Percentiles rank a stretch among this genome's conserved stretches.
Evolutionary conservation across 1,284 basidiomycete genomes (phyloP).

Genomic region (Ganoderma leucocontextum): DNA sequence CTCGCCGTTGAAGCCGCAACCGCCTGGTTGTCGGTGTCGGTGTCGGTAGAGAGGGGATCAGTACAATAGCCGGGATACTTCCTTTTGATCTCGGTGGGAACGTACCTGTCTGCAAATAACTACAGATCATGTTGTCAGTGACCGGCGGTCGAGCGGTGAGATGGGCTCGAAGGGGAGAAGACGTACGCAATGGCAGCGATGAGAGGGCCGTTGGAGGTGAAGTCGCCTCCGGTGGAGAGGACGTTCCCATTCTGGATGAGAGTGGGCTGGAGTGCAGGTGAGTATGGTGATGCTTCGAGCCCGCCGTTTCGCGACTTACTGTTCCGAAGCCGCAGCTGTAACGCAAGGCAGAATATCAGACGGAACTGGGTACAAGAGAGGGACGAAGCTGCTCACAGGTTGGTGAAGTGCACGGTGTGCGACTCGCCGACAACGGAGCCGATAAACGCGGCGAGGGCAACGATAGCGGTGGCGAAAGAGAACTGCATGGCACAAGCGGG

Average conservation of each 20-base stretch:
- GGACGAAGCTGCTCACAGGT: constrained; percentile 40
- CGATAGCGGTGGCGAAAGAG: constrained; percentile 40
- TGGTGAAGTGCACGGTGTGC: constrained; percentile 49
- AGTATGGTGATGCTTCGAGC: constrained; percentile 4
- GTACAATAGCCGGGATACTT: neutral
- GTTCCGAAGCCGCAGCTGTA: constrained; percentile 6
- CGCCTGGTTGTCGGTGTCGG: constrained; percentile 25
- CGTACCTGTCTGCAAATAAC: constrained; percentile 44
- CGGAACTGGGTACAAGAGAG: constrained; percentile 23
- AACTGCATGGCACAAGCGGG: constrained; percentile 42
- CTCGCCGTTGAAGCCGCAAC: constrained; percentile 53
- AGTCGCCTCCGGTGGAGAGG: constrained; percentile 46
- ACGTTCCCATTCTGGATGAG: constrained; percentile 44
- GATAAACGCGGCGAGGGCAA: constrained; percentile 37
- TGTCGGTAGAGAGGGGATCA: neutral
- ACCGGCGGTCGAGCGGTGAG: no score
- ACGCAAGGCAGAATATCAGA: neutral
- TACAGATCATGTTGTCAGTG: constrained; percentile 11
- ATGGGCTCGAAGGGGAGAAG: neutral
- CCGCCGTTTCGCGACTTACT: neutral
- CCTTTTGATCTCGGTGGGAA: neutral
- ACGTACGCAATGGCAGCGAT: constrained; percentile 46
- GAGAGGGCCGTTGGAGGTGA: constrained; percentile 40
- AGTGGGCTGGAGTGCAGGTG: constrained; percentile 38
- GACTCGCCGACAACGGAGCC: constrained; percentile 43